Evolutionary conservation across 2,329 filamentous ascomycete genomes (phyloP).

Genomic region (Drechslerella coelobrocha): DNA sequence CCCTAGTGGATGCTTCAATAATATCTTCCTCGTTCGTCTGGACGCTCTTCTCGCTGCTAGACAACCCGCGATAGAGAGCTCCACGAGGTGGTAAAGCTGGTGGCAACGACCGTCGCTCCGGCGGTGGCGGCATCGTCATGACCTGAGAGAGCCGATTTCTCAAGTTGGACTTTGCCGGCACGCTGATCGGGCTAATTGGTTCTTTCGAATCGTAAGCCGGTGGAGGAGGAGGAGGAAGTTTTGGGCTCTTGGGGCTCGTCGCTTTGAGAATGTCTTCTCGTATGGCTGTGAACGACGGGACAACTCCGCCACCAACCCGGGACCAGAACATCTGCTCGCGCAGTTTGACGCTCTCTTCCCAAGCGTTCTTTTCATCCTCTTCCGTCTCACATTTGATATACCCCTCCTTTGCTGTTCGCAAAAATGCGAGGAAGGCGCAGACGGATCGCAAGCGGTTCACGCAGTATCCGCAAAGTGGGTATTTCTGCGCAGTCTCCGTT

Average conservation of each 20-base stretch:
- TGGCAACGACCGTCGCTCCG: slow-evolving; percentile 32
- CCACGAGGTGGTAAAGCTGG: slow-evolving; percentile 38
- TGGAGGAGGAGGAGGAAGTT: slow-evolving; percentile 6
- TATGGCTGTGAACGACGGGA: slow-evolving; percentile 65
- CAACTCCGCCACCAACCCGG: slow-evolving; percentile 85
- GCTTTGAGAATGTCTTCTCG: slow-evolving; percentile 38
- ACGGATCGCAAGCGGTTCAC: slow-evolving; percentile 81
- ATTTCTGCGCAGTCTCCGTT: slow-evolving; percentile 81
- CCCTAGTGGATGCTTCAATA: slow-evolving; percentile 26
- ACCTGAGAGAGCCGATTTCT: slow-evolving; percentile 39
- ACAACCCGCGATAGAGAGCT: slow-evolving; percentile 29
- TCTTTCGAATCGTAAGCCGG: slow-evolving; percentile 30
- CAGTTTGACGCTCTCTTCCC: slow-evolving; percentile 90
- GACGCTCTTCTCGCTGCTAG: slow-evolving; percentile 37
- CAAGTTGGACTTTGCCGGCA: slow-evolving; percentile 38
- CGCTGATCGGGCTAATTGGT: slow-evolving; percentile 10
- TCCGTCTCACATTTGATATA: slow-evolving; percentile 84
- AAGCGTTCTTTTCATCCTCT: slow-evolving; percentile 83
- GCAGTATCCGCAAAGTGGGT: slow-evolving; percentile 89
- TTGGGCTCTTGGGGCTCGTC: slow-evolving; percentile 32
- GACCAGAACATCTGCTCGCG: slow-evolving; percentile 98
- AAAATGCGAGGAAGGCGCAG: slow-evolving; percentile 89
- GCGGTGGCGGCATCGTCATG: slow-evolving; percentile 20
- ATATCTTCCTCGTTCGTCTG: slow-evolving; percentile 37
- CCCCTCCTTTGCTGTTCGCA: slow-evolving; percentile 89